Conservation (phyloP, 2,329 filamentous ascomycete species). For the Ceratocystis cubensis region DNA sequence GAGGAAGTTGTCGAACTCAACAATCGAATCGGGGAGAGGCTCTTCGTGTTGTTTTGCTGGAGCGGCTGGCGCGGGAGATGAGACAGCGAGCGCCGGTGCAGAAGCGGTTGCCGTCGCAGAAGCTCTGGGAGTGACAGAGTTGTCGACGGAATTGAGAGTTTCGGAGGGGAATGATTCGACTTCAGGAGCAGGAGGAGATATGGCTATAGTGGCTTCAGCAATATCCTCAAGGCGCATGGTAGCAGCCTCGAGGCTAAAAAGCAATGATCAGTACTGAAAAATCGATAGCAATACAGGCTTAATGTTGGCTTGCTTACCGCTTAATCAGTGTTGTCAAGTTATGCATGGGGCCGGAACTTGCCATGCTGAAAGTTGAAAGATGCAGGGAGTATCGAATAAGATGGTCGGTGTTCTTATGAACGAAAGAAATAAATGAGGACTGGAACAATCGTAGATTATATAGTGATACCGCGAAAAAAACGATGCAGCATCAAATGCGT, state of each 20-base stretch:
- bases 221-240: slow-evolving; percentile 95
- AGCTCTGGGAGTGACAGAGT: background rate
- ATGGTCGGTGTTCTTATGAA: background rate
- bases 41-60: slow-evolving; percentile 35
- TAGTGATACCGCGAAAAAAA: background rate
- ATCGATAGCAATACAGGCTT: background rate
- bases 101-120: slow-evolving; percentile 20
- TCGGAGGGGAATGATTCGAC: slow-evolving; percentile 25
- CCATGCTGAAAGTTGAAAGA: slow-evolving; percentile 39
- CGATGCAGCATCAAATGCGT: no score
- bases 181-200: slow-evolving; percentile 37
- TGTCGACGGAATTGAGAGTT: background rate
- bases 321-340: slow-evolving; percentile 97
- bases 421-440: background rate
- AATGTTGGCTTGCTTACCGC: slow-evolving; percentile 49
- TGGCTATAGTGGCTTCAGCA: slow-evolving; percentile 58
- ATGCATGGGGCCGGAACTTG: slow-evolving; percentile 74
- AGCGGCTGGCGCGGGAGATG: slow-evolving; percentile 31
- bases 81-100: slow-evolving; percentile 20
- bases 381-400: background rate
- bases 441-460: background rate
- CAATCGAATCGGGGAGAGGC: slow-evolving; percentile 60
- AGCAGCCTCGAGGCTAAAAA: slow-evolving; percentile 77
- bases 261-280: background rate
- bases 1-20: slow-evolving; percentile 77